A percentile compares a stretch with the other conserved stretches of the same genome.
Conservation (phyloP, 371 early-diverging fungal species). For the Mucor sp. region DNA sequence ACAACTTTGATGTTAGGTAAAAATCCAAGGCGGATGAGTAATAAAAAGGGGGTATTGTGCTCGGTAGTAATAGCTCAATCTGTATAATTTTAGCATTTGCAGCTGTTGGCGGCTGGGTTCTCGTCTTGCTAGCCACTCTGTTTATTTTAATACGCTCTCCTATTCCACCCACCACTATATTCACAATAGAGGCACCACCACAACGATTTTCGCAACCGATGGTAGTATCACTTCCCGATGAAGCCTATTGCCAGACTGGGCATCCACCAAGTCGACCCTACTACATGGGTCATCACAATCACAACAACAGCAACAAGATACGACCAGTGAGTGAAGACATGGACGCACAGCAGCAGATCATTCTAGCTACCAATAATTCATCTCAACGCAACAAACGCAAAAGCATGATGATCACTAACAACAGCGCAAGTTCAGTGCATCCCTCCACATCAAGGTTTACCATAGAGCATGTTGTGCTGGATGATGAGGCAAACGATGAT, state of each 20-base stretch:
- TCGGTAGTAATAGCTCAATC: not conserved
- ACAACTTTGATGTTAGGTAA: conserved; percentile 22
- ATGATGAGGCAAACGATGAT: not conserved
- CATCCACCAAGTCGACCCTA: conserved; percentile 15
- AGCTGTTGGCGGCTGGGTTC: conserved; percentile 22
- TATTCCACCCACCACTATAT: conserved; percentile 25
- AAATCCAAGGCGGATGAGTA: not conserved
- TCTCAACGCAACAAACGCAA: not conserved
- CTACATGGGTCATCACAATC: conserved; percentile 13
- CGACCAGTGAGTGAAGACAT: not conserved
- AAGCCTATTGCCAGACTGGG: not conserved
- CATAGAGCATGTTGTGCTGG: not conserved
- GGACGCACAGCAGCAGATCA: not conserved
- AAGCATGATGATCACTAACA: not conserved
- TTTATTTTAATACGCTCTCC: conserved; percentile 26
- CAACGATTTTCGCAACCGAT: conserved; percentile 17
- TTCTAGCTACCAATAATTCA: not conserved
- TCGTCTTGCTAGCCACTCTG: conserved; percentile 20
- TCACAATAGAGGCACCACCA: conserved; percentile 25
- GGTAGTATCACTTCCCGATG: conserved; percentile 7
- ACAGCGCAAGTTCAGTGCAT: not conserved
- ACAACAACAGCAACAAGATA: conserved; percentile 4
- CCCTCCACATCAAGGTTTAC: not conserved
- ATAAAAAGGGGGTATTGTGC: not conserved
- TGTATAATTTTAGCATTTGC: conserved; percentile 19